Percentiles rank a stretch among this genome's conserved stretches.
Evolutionary conservation across 192 early-diverging fungal species (phyloP).

Genomic region (Entomortierella parvispora): DNA sequence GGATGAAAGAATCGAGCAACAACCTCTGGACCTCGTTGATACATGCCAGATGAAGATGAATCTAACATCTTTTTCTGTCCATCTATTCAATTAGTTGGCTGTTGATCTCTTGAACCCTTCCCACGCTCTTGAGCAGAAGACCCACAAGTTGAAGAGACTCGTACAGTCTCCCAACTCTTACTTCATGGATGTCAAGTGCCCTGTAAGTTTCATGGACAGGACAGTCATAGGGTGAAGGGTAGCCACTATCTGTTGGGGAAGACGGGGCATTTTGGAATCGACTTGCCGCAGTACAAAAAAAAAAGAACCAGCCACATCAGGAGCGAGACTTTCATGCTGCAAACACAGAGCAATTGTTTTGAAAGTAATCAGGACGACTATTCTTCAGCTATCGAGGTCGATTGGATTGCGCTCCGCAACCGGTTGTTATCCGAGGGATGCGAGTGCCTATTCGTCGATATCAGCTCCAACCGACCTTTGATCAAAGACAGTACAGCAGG

Average conservation of each 20-base stretch:
- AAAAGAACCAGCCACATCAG: not conserved
- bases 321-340: not conserved
- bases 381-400: no score
- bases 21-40: not conserved
- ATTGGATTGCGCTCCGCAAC: no score
- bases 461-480: no score
- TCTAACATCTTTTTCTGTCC: constrained; percentile 32
- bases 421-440: no score
- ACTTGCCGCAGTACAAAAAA: no score
- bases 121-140: constrained; percentile 79
- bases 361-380: no score
- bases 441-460: no score
- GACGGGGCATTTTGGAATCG: no score
- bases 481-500: no score
- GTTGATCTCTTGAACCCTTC: constrained; percentile 95
- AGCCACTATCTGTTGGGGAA: no score
- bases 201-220: constrained; percentile 53
- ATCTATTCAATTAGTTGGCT: constrained; percentile 72
- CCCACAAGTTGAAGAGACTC: constrained; percentile 96
- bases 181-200: constrained; percentile 99
- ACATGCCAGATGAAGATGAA: not conserved
- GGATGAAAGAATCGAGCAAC: not conserved
- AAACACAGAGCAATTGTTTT: no score
- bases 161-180: constrained; percentile 97
- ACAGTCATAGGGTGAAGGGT: no score